phyloP scores from a whole-genome alignment of 768 basidiomycete genomes.

The Leucogyrophana mollusca region DNA sequence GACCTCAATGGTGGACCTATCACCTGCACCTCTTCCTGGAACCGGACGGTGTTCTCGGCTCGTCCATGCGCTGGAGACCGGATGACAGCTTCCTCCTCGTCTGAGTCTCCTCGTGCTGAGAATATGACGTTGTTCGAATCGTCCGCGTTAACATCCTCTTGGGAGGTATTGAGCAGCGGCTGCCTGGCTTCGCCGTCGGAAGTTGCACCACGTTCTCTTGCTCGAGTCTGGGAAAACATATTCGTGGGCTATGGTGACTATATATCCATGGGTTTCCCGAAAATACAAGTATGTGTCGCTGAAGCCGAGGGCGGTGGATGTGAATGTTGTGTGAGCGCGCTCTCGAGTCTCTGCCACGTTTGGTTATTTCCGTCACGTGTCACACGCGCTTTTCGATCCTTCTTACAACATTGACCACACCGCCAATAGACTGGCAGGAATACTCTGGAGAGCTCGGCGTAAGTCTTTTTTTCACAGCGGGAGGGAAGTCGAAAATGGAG shows the following conservation, averaged over 20 bases:
- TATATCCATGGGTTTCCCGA: conserved; percentile 16
- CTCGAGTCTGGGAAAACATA: conserved; percentile 30
- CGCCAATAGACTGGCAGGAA: too few relatives aligned
- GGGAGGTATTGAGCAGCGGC: conserved; percentile 54
- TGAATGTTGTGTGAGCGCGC: neutral
- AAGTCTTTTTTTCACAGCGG: too few relatives aligned
- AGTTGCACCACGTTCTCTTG: conserved; percentile 23
- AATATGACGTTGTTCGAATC: conserved; percentile 43
- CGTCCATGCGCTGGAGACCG: conserved; percentile 31
- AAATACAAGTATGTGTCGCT: too few relatives aligned
- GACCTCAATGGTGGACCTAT: conserved; percentile 71
- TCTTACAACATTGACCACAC: too few relatives aligned
- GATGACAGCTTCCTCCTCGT: conserved; percentile 41
- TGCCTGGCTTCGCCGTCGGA: conserved; percentile 44
- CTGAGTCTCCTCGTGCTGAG: conserved; percentile 45
- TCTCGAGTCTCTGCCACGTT: conserved; percentile 4
- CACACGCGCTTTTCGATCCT: conserved; percentile 4
- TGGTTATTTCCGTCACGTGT: conserved; percentile 21
- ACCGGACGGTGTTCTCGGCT: conserved; percentile 53
- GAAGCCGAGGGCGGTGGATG: too few relatives aligned
- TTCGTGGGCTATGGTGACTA: conserved; percentile 3
- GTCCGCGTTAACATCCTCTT: conserved; percentile 37
- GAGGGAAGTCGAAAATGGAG: too few relatives aligned
- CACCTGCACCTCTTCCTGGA: conserved; percentile 67
- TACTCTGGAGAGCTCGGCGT: too few relatives aligned